Conservation (phyloP, 2,329 filamentous ascomycete genomes). For the Claviceps sp. region DNA sequence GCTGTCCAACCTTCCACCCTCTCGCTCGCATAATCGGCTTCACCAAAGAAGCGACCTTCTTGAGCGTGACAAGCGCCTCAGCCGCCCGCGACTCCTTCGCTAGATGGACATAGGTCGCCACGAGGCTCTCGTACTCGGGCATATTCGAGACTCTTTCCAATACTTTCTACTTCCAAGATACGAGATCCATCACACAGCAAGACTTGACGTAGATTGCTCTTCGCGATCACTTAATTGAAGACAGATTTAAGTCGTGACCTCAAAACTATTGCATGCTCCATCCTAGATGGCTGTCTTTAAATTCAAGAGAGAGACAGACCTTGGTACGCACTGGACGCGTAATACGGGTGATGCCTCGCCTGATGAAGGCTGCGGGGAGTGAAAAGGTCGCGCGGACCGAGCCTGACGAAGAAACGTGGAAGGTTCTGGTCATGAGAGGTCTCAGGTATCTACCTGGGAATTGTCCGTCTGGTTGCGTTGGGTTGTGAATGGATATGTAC, state of each 20-base stretch:
- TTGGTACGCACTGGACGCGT: neutral
- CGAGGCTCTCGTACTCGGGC: conserved; percentile 24
- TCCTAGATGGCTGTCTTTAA: neutral
- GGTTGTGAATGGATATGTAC: too few species aligned
- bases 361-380: neutral
- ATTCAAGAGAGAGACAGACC: neutral
- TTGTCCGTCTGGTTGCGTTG: too few species aligned
- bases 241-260: neutral
- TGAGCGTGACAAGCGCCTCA: conserved; percentile 48
- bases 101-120: conserved; percentile 37
- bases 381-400: neutral
- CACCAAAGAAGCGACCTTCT: conserved; percentile 73
- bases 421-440: conserved; percentile 38
- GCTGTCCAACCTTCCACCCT: conserved; percentile 62
- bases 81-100: conserved; percentile 30
- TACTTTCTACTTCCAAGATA: neutral
- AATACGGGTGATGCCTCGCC: conserved; percentile 2
- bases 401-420: conserved; percentile 21
- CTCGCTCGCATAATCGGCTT: conserved; percentile 91
- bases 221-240: neutral
- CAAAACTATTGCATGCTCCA: neutral
- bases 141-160: conserved; percentile 2
- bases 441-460: too few species aligned
- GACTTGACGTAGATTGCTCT: neutral
- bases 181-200: too few species aligned